A percentile compares a stretch with the other conserved stretches of the same genome.
Evolutionary conservation across 192 early-diverging fungal genomes (phyloP).

Genomic region (Coemansia sp.): DNA sequence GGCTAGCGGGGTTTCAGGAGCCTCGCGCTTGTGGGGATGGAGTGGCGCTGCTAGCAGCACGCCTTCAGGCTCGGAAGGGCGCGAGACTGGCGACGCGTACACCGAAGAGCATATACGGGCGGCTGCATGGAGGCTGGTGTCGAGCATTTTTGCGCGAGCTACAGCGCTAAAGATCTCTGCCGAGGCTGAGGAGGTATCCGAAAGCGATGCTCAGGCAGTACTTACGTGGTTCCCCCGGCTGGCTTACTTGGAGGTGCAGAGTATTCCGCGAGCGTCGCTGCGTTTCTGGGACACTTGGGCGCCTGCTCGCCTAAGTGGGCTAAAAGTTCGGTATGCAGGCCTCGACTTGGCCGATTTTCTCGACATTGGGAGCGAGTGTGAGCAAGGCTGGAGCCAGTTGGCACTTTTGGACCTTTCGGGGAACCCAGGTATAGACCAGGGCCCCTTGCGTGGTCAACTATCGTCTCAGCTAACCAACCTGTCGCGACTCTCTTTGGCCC

Average conservation of each 20-base stretch:
- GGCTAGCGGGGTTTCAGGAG: neutral
- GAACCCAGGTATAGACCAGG: constrained; percentile 29
- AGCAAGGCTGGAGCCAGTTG: constrained; percentile 28
- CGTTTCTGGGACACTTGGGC: constrained; percentile 42
- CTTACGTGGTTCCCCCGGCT: constrained; percentile 53
- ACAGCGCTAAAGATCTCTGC: constrained; percentile 44
- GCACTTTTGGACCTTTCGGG: constrained; percentile 39
- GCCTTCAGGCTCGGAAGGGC: neutral
- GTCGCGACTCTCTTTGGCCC: constrained; percentile 36
- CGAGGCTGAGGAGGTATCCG: constrained; percentile 44
- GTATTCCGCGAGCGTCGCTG: constrained; percentile 38
- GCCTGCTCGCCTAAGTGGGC: constrained; percentile 10
- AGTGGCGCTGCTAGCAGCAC: neutral
- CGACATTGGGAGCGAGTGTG: neutral
- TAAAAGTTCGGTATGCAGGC: constrained; percentile 35
- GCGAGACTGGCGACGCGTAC: neutral
- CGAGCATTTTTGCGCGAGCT: constrained; percentile 39
- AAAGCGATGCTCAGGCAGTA: constrained; percentile 39
- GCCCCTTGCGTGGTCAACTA: constrained; percentile 17
- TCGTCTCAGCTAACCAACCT: constrained; percentile 18
- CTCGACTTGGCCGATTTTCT: constrained; percentile 23
- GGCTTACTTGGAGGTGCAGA: constrained; percentile 40
- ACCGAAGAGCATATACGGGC: constrained; percentile 15
- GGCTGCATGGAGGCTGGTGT: constrained; percentile 47
- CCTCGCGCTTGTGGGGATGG: constrained; percentile 17